Evolutionary conservation across 108 stramenopile species (phyloP).

Genomic region (Conticribra weissflogii): DNA sequence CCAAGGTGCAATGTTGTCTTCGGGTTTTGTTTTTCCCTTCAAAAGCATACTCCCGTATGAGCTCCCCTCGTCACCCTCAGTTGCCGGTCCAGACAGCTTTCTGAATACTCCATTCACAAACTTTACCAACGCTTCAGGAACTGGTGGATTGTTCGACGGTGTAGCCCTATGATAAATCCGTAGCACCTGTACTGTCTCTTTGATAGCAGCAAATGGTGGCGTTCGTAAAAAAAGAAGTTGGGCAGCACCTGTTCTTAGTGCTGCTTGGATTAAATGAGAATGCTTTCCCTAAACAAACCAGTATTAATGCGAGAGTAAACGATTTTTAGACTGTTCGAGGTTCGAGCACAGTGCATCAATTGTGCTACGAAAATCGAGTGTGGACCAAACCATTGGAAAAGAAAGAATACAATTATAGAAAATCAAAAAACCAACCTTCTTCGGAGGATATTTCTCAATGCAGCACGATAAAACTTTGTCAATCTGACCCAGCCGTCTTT

Average conservation of each 20-base stretch:
- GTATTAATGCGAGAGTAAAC: not conserved
- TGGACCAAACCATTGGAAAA: constrained; percentile 3
- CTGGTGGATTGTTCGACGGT: constrained; percentile 14
- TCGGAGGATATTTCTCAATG: constrained; percentile 33
- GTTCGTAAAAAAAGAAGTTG: constrained; percentile 74
- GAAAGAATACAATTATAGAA: constrained; percentile 2
- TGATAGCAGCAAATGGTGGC: constrained; percentile 68
- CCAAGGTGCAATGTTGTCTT: constrained; percentile 71
- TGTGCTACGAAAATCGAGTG: not conserved
- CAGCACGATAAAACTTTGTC: constrained; percentile 52
- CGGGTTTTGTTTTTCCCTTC: constrained; percentile 46
- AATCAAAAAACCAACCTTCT: constrained; percentile 6
- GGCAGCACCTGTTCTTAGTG: constrained; percentile 67
- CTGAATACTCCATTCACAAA: constrained; percentile 85
- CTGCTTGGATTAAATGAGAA: constrained; percentile 47
- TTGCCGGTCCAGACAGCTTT: constrained; percentile 43
- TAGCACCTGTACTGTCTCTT: constrained; percentile 80
- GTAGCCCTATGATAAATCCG: constrained; percentile 40
- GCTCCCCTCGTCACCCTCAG: constrained; percentile 34
- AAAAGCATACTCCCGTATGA: constrained; percentile 27
- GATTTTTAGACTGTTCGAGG: constrained; percentile 4
- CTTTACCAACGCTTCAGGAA: constrained; percentile 68
- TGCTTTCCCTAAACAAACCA: constrained; percentile 38
- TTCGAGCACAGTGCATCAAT: not conserved
- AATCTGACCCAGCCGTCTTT: constrained; percentile 78